phyloP scores from a whole-genome alignment of 1,284 basidiomycete species.

The Ganoderma boninense region DNA sequence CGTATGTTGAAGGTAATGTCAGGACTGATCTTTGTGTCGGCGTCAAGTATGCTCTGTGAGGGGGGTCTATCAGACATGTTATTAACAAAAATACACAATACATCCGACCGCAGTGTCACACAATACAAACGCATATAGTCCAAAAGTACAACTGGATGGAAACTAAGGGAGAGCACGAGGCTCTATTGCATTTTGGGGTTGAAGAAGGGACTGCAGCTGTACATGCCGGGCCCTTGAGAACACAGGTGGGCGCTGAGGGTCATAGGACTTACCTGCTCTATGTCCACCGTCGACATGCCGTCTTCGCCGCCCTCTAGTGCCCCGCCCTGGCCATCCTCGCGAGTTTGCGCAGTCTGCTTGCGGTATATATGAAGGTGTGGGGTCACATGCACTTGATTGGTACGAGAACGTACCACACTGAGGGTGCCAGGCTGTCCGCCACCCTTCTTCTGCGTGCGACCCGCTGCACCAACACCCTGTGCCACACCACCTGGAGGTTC shows the following conservation, averaged over 20 bases:
- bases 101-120: slow-evolving; percentile 19
- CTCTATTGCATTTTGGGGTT: slow-evolving; percentile 26
- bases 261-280: slow-evolving; percentile 26
- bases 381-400: background rate
- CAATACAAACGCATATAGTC: background rate
- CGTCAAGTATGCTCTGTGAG: background rate
- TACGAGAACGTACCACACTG: slow-evolving; percentile 24
- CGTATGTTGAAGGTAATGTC: background rate
- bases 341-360: slow-evolving; percentile 17
- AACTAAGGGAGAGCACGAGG: slow-evolving; percentile 13
- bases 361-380: background rate
- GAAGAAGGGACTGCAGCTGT: slow-evolving; percentile 28
- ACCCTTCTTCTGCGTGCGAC: slow-evolving; percentile 37
- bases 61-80: background rate
- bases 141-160: background rate
- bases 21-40: background rate
- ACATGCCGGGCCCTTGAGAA: background rate
- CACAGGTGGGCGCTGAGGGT: background rate
- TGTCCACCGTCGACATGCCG: slow-evolving; percentile 21
- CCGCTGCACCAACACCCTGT: slow-evolving; percentile 25
- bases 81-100: slow-evolving; percentile 15
- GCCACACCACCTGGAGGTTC: slow-evolving; percentile 51
- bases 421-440: slow-evolving; percentile 27
- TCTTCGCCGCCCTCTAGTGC: slow-evolving; percentile 24
- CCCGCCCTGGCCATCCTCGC: slow-evolving; percentile 22